Evolutionary conservation across 768 basidiomycete species (phyloP).

Genomic region (Cystobasidium ongulense): DNA sequence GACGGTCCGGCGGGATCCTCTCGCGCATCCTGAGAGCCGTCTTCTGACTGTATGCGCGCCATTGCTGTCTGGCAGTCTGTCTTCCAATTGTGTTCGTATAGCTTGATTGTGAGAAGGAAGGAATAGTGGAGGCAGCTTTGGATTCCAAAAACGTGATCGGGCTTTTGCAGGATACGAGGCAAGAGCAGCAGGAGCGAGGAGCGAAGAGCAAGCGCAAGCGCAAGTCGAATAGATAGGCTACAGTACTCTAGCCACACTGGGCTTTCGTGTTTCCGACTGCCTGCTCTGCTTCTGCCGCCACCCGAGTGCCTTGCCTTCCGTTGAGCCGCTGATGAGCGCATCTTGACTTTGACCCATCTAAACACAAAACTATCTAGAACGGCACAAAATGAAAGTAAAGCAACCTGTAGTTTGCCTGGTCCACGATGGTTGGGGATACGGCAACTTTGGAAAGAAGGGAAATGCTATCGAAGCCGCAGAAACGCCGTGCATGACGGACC

Average conservation of each 20-base stretch:
- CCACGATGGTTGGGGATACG: conserved; percentile 93
- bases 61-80: neutral
- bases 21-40: neutral
- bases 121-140: neutral
- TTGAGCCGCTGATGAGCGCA: neutral
- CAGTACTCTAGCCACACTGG: no score
- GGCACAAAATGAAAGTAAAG: conserved; percentile 3
- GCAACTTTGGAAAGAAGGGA: conserved; percentile 59
- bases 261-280: no score
- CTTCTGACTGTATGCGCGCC: neutral
- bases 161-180: neutral
- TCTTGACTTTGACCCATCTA: neutral
- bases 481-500: conserved; percentile 81
- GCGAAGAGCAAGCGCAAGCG: no score
- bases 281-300: neutral
- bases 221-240: no score
- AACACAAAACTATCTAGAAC: neutral
- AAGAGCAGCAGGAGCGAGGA: no score
- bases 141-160: neutral
- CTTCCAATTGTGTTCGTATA: no score
- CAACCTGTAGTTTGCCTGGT: conserved; percentile 48
- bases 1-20: no score
- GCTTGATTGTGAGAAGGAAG: neutral
- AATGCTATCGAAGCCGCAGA: conserved; percentile 77
- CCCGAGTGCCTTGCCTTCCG: neutral